These are phyloP conservation scores for Phytophthora fragariae DNA, from an alignment of 352 stramenopile genomes.

Conservation along the genomic window DNA sequence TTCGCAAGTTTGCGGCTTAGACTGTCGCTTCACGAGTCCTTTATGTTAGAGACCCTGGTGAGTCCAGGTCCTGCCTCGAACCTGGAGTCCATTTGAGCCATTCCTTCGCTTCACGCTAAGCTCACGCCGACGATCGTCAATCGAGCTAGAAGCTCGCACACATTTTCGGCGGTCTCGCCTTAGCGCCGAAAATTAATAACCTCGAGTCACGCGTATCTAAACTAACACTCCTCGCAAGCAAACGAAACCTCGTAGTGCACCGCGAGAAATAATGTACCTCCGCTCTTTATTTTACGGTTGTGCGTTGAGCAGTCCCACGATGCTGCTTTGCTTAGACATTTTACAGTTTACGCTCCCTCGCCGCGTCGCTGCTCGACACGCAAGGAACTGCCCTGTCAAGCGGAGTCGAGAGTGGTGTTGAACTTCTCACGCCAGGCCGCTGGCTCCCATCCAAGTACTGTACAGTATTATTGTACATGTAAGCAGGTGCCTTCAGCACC, in stretches of 20 bases:
- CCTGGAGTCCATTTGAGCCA: neutral
- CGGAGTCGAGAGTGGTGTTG: constrained; percentile 15
- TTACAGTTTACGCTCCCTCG: constrained; percentile 21
- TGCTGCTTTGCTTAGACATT: neutral
- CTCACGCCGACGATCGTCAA: neutral
- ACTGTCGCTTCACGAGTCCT: neutral
- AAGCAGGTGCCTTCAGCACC: neutral
- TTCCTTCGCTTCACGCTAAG: neutral
- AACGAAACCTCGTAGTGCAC: neutral
- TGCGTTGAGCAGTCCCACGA: neutral
- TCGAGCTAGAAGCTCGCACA: neutral
- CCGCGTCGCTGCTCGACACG: constrained; percentile 20
- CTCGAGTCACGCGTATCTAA: neutral
- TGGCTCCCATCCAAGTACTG: constrained; percentile 4
- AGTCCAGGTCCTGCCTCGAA: neutral
- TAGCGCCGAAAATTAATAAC: neutral
- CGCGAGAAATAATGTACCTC: neutral
- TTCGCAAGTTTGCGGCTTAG: neutral
- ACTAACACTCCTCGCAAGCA: neutral
- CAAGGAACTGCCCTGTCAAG: constrained; percentile 18
- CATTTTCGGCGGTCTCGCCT: neutral
- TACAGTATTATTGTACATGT: too few relatives aligned
- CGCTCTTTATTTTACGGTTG: neutral
- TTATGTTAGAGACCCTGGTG: neutral
- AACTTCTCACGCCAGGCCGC: constrained; percentile 29